A percentile compares a stretch with the other conserved stretches of the same genome.
phyloP scores from a whole-genome alignment of 2,329 filamentous ascomycete genomes.

The Annulohypoxylon truncatum region DNA sequence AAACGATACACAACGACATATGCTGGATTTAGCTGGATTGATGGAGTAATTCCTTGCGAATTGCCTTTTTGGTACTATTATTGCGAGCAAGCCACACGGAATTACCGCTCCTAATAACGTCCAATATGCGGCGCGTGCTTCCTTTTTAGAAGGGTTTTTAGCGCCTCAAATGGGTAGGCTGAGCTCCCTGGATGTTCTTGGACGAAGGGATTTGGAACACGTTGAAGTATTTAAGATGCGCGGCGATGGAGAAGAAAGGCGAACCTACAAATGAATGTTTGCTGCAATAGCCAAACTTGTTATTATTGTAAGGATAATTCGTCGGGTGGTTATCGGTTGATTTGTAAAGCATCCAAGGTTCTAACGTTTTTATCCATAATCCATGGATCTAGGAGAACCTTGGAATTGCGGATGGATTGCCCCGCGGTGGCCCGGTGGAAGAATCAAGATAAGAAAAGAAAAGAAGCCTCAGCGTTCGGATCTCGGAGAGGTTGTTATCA shows the following conservation, averaged over 20 bases:
- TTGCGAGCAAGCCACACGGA: slow-evolving; percentile 13
- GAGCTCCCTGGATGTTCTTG: not conserved
- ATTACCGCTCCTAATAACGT: slow-evolving; percentile 20
- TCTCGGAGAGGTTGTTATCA: slow-evolving; percentile 36
- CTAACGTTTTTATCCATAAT: slow-evolving; percentile 2
- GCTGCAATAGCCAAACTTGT: not conserved
- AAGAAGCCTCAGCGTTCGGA: slow-evolving; percentile 29
- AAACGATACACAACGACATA: slow-evolving; percentile 3
- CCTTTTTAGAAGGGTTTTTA: slow-evolving; percentile 11
- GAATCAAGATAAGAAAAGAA: slow-evolving; percentile 23
- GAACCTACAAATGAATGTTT: slow-evolving; percentile 11
- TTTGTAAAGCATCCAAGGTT: slow-evolving; percentile 2
- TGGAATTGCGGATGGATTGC: slow-evolving; percentile 11
- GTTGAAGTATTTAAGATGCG: slow-evolving; percentile 3
- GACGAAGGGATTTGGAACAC: slow-evolving; percentile 23
- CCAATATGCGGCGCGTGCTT: slow-evolving; percentile 16
- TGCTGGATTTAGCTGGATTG: slow-evolving; percentile 11
- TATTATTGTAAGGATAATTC: slow-evolving; percentile 6
- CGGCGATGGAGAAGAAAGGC: not conserved
- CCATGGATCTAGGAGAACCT: slow-evolving; percentile 10
- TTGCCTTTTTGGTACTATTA: slow-evolving; percentile 3
- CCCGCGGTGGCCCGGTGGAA: slow-evolving; percentile 23
- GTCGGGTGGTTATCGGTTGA: slow-evolving; percentile 12
- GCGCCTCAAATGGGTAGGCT: not conserved
- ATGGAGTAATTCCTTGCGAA: slow-evolving; percentile 10